Evolutionary conservation across 192 early-diverging fungal genomes (phyloP), one percentile per base, ranked within the genome.

Genomic region (Lunasporangiospora selenospora): DNA sequence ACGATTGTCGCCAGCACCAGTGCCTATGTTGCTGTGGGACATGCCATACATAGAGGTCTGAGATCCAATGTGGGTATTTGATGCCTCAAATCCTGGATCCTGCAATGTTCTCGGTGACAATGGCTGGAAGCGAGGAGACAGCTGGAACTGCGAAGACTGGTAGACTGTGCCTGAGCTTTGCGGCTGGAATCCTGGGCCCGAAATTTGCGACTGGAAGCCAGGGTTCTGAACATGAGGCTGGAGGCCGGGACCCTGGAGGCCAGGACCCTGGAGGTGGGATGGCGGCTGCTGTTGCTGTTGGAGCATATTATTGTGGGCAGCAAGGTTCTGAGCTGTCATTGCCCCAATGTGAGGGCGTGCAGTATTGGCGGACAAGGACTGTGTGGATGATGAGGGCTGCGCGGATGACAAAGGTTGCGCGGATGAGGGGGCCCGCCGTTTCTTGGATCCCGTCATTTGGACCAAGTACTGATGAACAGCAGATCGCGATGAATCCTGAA

Each of bases 401-500:
- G 21, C 32, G 21, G 43, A 36, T 50, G 42, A n/a, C n/a, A n/a
- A n/a, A n/a, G n/a, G n/a, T n/a, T n/a, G n/a, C n/a, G n/a, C n/a
- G n/a, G n/a, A n/a, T n/a, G n/a, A n/a, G n/a, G n/a, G n/a, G n/a
- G n/a, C n/a, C n/a, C 54, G 69, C 4, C 81, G 40, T 76, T 85
- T 33, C 62, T 78, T 40, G 43, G 67, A 44, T 45, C 84, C 61
- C 66, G 87, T 54, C 84, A 85, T 83, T 31, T 87, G 81, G 30
- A 81, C 77, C 26, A 84, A 55, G 53, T 87, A 89, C n/a, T 86
- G 85, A 43, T 88, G 87, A 16, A 89, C 83, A 29, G 86, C 83
- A 44, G 89, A 90, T 38, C 65, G 65, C 39, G 78, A 58, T 9
- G 87, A 81, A 51, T 92, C 84, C 10, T 85, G 79, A 37, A 95